Percentiles rank a stretch among this genome's conserved stretches.
phyloP scores from a whole-genome alignment of 371 early-diverging fungal genomes.

The Dichotomocladium elegans region DNA sequence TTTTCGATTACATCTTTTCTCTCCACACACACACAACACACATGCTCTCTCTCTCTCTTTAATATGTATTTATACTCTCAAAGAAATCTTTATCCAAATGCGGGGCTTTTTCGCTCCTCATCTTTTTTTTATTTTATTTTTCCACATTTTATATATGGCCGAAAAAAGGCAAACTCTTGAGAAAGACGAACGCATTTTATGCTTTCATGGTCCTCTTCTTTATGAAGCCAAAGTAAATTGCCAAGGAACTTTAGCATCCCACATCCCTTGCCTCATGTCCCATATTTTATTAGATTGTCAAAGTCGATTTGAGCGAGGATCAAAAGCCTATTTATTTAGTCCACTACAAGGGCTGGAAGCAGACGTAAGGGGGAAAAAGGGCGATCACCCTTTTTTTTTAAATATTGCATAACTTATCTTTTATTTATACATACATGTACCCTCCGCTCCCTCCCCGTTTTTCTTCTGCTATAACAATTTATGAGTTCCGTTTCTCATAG shows the following conservation, averaged over 20 bases:
- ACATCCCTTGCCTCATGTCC: no score
- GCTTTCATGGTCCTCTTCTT: slow-evolving; percentile 93
- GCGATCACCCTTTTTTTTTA: no score
- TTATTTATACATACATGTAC: neutral
- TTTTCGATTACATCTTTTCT: no score
- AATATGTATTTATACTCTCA: no score
- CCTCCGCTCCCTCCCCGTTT: slow-evolving; percentile 34
- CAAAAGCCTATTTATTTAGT: slow-evolving; percentile 90
- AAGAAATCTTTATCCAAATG: no score
- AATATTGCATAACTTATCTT: neutral
- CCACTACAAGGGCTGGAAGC: slow-evolving; percentile 98
- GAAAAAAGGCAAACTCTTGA: slow-evolving; percentile 17
- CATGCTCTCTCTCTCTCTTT: no score
- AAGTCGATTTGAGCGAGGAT: slow-evolving; percentile 37
- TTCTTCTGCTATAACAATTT: no score
- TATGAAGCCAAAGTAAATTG: slow-evolving; percentile 92
- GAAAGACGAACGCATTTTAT: slow-evolving; percentile 80
- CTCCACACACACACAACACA: neutral
- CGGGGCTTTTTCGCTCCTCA: no score
- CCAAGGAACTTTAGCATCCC: neutral
- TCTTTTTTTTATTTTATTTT: no score
- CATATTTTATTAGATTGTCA: slow-evolving; percentile 18
- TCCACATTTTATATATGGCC: neutral
- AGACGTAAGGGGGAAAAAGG: no score
- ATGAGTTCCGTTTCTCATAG: no score